Conservation (phyloP, 75 land plant species). For the Adiantum capillusveneris region DNA sequence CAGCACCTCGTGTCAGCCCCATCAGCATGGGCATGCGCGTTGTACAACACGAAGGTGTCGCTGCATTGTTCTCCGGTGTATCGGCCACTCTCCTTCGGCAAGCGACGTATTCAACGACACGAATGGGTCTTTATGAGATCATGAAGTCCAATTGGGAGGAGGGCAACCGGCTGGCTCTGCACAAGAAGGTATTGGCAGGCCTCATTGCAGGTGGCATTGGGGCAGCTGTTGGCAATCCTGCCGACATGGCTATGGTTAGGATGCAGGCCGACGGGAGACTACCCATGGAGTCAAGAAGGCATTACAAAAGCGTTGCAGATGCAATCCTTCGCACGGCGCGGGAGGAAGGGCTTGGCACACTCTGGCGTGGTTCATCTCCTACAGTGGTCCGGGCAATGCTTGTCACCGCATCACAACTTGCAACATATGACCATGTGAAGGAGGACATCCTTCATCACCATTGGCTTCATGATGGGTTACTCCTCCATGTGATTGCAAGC, state of each 20-base stretch:
- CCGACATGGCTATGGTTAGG: slow-evolving; percentile 79
- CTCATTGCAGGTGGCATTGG: slow-evolving; percentile 63
- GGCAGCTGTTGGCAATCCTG: slow-evolving; percentile 75
- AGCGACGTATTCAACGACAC: slow-evolving; percentile 75
- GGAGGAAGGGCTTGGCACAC: slow-evolving; percentile 46
- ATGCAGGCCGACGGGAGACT: slow-evolving; percentile 49
- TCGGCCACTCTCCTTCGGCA: slow-evolving; percentile 87
- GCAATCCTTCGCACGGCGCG: slow-evolving; percentile 47
- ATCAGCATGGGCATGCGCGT: slow-evolving; percentile 43
- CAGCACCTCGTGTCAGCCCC: slow-evolving; percentile 25
- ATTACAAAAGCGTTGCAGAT: slow-evolving; percentile 52
- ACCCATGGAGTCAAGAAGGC: slow-evolving; percentile 29
- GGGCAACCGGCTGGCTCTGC: slow-evolving; percentile 34
- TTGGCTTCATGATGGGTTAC: slow-evolving; percentile 42
- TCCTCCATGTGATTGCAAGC: slow-evolving; percentile 70
- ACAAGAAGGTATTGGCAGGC: slow-evolving; percentile 50
- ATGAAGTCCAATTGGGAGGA: slow-evolving; percentile 59
- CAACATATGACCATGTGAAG: slow-evolving; percentile 65
- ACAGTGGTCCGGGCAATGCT: slow-evolving; percentile 80
- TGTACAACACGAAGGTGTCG: slow-evolving; percentile 51
- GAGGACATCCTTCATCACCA: slow-evolving; percentile 32
- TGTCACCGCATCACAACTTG: slow-evolving; percentile 76
- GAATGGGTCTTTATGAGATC: slow-evolving; percentile 84
- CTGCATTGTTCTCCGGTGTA: slow-evolving; percentile 68
- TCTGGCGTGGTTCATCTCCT: slow-evolving; percentile 65